Evolutionary conservation across 805 yeast genomes (phyloP).

Genomic region (Hemisphaericaspora nanyangensis): DNA sequence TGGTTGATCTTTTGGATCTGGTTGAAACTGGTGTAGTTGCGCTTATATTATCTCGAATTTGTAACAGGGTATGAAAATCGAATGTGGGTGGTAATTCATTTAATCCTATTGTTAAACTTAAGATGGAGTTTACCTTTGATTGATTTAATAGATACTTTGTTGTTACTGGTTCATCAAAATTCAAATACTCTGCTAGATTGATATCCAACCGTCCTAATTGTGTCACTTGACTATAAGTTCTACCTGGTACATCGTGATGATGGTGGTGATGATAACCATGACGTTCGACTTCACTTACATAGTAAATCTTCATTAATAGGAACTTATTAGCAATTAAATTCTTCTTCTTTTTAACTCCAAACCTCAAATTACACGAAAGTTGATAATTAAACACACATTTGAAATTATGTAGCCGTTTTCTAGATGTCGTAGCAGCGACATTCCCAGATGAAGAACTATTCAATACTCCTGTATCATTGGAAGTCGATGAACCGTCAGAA

Average conservation of each 20-base stretch:
- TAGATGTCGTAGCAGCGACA: constrained; percentile 27
- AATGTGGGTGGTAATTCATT: constrained; percentile 36
- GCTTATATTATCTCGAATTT: constrained; percentile 24
- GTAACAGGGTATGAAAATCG: constrained; percentile 42
- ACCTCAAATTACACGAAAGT: constrained; percentile 33
- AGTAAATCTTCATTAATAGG: constrained; percentile 34
- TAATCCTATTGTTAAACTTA: constrained; percentile 56
- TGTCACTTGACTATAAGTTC: constrained; percentile 14
- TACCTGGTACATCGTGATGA: constrained; percentile 1
- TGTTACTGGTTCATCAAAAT: constrained; percentile 47
- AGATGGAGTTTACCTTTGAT: constrained; percentile 80
- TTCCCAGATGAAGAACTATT: constrained; percentile 1
- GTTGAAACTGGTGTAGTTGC: not conserved
- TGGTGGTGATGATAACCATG: constrained; percentile 8
- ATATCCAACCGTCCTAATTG: constrained; percentile 64
- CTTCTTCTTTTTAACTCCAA: constrained; percentile 36
- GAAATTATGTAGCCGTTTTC: constrained; percentile 34
- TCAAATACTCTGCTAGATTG: constrained; percentile 69
- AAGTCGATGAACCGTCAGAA: not conserved
- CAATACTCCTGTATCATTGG: not conserved
- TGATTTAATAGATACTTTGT: constrained; percentile 69
- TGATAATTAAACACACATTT: constrained; percentile 35
- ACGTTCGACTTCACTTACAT: constrained; percentile 25
- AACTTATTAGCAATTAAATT: constrained; percentile 42
- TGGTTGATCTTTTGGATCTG: not conserved